Evolutionary conservation across 495 filamentous ascomycete species (phyloP).

Genomic region (Daldinia grandis): DNA sequence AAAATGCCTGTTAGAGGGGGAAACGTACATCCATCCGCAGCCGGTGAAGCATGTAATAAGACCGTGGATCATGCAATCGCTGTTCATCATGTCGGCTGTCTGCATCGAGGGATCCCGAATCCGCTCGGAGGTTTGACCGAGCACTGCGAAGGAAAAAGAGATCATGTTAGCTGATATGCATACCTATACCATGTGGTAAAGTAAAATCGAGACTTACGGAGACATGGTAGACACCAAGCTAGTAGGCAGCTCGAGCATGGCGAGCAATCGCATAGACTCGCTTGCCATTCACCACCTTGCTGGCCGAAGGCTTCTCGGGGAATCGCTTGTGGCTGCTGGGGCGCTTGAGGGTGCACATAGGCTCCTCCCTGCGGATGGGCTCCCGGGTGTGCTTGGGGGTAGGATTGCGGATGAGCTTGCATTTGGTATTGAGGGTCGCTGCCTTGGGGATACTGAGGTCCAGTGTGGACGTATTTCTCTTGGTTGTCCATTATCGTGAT

Average conservation of each 20-base stretch:
- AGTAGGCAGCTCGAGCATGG: constrained; percentile 50
- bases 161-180: not conserved
- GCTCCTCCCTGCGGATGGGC: constrained; percentile 13
- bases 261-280: constrained; percentile 50
- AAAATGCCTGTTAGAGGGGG: not conserved
- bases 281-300: constrained; percentile 47
- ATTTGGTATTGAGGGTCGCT: constrained; percentile 24
- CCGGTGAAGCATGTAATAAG: constrained; percentile 40
- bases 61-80: constrained; percentile 50
- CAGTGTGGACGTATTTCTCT: constrained; percentile 27
- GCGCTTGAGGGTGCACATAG: constrained; percentile 6
- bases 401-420: constrained; percentile 9
- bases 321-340: constrained; percentile 11
- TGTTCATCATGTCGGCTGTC: constrained; percentile 53
- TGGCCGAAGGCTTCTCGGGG: constrained; percentile 19
- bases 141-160: constrained; percentile 23
- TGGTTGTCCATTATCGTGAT: constrained; percentile 22
- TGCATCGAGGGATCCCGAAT: constrained; percentile 56
- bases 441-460: constrained; percentile 22
- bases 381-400: constrained; percentile 8
- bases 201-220: constrained; percentile 39
- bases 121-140: constrained; percentile 61
- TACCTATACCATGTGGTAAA: not conserved
- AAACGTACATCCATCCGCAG: constrained; percentile 50
- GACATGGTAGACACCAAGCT: constrained; percentile 61